Conservation (phyloP, 306 rosid genomes). For the Cucumis melo region DNA sequence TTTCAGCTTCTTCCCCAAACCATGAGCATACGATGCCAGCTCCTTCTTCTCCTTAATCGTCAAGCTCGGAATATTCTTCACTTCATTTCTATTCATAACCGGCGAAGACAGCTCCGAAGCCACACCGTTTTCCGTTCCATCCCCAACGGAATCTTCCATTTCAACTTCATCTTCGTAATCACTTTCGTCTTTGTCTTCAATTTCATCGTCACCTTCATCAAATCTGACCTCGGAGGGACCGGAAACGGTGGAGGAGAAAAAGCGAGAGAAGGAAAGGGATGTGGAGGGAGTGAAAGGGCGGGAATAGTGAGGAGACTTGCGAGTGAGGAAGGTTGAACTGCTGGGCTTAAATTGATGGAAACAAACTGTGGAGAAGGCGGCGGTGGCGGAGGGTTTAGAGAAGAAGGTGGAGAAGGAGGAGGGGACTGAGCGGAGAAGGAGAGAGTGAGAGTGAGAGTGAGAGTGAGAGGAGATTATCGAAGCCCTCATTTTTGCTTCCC, state of each 20-base stretch:
- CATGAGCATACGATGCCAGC: slow-evolving; percentile 64
- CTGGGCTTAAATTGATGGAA: background rate
- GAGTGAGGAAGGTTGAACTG: background rate
- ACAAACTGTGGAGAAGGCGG: slow-evolving; percentile 2
- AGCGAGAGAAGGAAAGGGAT: slow-evolving; percentile 13
- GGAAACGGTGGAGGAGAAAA: slow-evolving; percentile 18
- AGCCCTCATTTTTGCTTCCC: slow-evolving; percentile 29
- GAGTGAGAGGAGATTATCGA: slow-evolving; percentile 17
- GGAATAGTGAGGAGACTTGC: background rate
- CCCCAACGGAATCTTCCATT: slow-evolving; percentile 2
- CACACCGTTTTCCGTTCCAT: slow-evolving; percentile 6
- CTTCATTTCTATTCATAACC: slow-evolving; percentile 30
- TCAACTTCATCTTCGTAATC: slow-evolving; percentile 11
- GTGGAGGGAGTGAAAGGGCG: background rate
- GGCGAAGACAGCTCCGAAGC: slow-evolving; percentile 16
- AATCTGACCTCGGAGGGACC: background rate
- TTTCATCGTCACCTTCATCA: background rate
- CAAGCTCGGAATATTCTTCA: slow-evolving; percentile 35
- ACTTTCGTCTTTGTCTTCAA: slow-evolving; percentile 8
- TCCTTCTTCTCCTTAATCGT: slow-evolving; percentile 80
- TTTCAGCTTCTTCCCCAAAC: slow-evolving; percentile 86
- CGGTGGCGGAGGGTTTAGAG: slow-evolving; percentile 24
- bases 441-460: slow-evolving; percentile 26
- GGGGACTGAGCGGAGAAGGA: slow-evolving; percentile 22
- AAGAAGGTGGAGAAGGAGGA: slow-evolving; percentile 14